Evolutionary conservation across 352 stramenopile genomes (phyloP), one percentile per base, ranked within the genome.

Genomic region (Phytophthora niederhauseri): DNA sequence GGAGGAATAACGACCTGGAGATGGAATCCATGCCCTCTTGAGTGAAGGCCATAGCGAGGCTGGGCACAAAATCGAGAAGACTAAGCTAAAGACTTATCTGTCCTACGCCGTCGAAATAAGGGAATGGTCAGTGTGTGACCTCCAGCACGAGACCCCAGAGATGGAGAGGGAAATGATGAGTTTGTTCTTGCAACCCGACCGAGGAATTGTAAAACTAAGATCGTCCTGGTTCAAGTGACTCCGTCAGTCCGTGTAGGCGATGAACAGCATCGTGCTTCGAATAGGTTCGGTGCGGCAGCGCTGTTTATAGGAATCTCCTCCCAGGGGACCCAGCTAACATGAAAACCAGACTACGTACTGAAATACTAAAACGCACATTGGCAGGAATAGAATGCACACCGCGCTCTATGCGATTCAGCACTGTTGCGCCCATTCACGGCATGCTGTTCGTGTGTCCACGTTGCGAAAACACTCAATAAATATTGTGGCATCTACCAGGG

Each of bases 1-100:
- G 68, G 20, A 79, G 54, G 34, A 73, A 76, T 49, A 76, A 31
- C n/a, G 48, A 12, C 20, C 51, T 36, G 5, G 53, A 38, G 7
- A 70, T 22, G 15, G 20, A 19, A 20, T 63, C 51, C 64, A 72
- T 63, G 41, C 5, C 17, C 2, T 61, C 48, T 46, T 70, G 64
- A n/a, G 64, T 65, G 26, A 58, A 14, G 0, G 43, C 28, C 43
- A 57, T 57, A 7, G 41, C 6, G 0, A 4, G 45, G n/a, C n/a
- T n/a, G n/a, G n/a, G n/a, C n/a, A n/a, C n/a, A n/a, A n/a, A n/a
- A n/a, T n/a, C n/a, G n/a, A n/a, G n/a, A n/a, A n/a, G n/a, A n/a
- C n/a, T n/a, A n/a, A n/a, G n/a, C n/a, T n/a, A n/a, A n/a, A n/a
- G n/a, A n/a, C n/a, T n/a, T n/a, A n/a, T n/a, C n/a, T n/a, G n/a